Percentiles rank a stretch among this genome's conserved stretches.
Evolutionary conservation across 2,329 filamentous ascomycete species (phyloP).

Genomic region (Epichloe sylvatica): DNA sequence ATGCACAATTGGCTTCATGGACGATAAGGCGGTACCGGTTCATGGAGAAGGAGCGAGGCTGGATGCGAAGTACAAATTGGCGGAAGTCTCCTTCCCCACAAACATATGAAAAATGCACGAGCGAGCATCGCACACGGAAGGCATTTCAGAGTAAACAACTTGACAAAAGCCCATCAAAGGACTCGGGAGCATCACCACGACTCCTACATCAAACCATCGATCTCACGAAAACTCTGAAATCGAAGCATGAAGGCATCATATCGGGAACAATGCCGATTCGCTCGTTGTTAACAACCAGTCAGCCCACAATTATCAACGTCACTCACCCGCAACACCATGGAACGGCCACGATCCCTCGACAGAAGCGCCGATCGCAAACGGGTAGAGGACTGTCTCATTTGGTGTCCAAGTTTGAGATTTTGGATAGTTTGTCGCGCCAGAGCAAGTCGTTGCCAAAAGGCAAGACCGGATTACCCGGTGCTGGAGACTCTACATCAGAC

Average conservation of each 20-base stretch:
- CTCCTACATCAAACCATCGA: background rate
- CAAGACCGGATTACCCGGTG: background rate
- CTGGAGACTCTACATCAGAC: background rate
- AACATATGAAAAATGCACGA: background rate
- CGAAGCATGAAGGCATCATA: background rate
- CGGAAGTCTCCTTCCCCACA: background rate
- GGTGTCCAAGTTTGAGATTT: conserved; percentile 23
- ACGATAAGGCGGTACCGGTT: background rate
- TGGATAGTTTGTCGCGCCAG: conserved; percentile 11
- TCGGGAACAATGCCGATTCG: conserved; percentile 1
- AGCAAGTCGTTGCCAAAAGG: background rate
- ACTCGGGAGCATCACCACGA: background rate
- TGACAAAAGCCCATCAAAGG: background rate
- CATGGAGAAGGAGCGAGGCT: background rate
- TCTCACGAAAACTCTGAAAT: background rate
- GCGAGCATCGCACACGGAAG: background rate
- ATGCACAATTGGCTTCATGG: background rate
- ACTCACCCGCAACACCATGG: background rate
- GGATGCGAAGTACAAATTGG: background rate
- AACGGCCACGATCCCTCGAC: background rate
- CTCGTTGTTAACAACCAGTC: conserved; percentile 1
- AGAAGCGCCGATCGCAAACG: background rate
- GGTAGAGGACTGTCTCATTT: conserved; percentile 16
- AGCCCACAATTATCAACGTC: background rate
- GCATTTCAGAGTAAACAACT: background rate